phyloP scores from a whole-genome alignment of 2,329 filamentous ascomycete genomes.

The Tolypocladium endophyticum region DNA sequence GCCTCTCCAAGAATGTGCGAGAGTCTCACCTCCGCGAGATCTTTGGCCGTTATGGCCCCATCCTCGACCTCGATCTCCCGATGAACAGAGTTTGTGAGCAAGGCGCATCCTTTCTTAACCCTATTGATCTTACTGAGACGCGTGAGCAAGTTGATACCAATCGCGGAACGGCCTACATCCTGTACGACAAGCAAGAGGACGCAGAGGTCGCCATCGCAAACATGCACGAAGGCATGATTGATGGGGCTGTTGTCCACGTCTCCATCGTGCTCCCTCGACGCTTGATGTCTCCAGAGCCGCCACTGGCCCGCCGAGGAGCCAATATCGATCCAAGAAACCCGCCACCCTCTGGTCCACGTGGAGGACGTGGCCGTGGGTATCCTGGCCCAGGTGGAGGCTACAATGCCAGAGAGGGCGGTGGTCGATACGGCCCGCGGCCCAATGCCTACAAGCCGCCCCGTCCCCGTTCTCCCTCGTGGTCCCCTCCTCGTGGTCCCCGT shows the following conservation, averaged over 20 bases:
- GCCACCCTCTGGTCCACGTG: constrained; percentile 18
- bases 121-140: background rate
- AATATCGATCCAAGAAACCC: constrained; percentile 42
- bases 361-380: constrained; percentile 18
- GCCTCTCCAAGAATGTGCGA: constrained; percentile 89
- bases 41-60: constrained; percentile 77
- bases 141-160: constrained; percentile 63
- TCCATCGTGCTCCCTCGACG: constrained; percentile 79
- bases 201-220: constrained; percentile 85
- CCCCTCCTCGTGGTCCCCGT: constrained; percentile 23
- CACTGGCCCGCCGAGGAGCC: constrained; percentile 53
- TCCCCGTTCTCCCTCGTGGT: constrained; percentile 31
- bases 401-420: constrained; percentile 22
- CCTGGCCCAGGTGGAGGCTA: constrained; percentile 13
- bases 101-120: background rate
- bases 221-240: constrained; percentile 96
- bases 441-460: constrained; percentile 54
- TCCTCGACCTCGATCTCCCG: constrained; percentile 80
- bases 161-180: constrained; percentile 85
- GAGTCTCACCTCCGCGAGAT: constrained; percentile 84
- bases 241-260: constrained; percentile 73
- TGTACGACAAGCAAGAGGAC: constrained; percentile 66
- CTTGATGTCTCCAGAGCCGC: constrained; percentile 73
- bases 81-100: constrained; percentile 72
- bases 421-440: constrained; percentile 30